These are phyloP conservation scores for Ampelomyces quisqualis DNA, from an alignment of 2,329 filamentous ascomycete genomes.

Conservation along the genomic window DNA sequence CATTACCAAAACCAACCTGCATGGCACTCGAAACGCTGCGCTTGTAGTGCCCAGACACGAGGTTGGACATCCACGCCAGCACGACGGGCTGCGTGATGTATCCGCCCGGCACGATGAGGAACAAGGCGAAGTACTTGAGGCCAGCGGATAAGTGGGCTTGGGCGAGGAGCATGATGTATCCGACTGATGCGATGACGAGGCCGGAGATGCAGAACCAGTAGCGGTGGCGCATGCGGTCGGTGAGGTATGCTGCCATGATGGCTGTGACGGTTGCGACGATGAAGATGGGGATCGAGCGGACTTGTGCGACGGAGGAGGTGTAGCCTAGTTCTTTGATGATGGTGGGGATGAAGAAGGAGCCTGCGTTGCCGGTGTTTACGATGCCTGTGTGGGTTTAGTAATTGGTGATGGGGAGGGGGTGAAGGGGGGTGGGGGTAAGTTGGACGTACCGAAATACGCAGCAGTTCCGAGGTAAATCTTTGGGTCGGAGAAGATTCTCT, in stretches of 20 bases:
- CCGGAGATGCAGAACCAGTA: conserved; percentile 56
- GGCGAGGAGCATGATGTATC: conserved; percentile 57
- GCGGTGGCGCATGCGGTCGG: conserved; percentile 55
- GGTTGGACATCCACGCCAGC: conserved; percentile 60
- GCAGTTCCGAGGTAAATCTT: conserved; percentile 32
- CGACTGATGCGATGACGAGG: conserved; percentile 52
- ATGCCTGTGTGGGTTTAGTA: conserved; percentile 20
- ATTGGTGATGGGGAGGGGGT: background rate
- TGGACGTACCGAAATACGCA: conserved; percentile 22
- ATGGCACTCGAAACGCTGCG: conserved; percentile 54
- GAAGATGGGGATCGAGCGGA: conserved; percentile 45
- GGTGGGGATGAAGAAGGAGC: conserved; percentile 46
- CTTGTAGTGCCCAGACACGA: conserved; percentile 60
- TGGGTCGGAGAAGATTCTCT: conserved; percentile 47
- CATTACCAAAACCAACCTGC: conserved; percentile 51
- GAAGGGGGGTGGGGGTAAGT: background rate
- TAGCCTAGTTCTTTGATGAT: conserved; percentile 46
- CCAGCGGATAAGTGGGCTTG: conserved; percentile 48
- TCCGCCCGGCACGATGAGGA: conserved; percentile 56
- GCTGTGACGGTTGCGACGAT: conserved; percentile 42
- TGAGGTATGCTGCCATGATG: conserved; percentile 46
- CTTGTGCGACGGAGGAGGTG: conserved; percentile 40
- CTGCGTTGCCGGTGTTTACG: conserved; percentile 52
- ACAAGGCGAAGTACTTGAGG: conserved; percentile 57
- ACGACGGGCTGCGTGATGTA: conserved; percentile 58